A percentile compares a stretch with the other conserved stretches of the same genome.
Conservation (phyloP, 2,329 filamentous ascomycete genomes). For the Aspergillus calidoustus region DNA sequence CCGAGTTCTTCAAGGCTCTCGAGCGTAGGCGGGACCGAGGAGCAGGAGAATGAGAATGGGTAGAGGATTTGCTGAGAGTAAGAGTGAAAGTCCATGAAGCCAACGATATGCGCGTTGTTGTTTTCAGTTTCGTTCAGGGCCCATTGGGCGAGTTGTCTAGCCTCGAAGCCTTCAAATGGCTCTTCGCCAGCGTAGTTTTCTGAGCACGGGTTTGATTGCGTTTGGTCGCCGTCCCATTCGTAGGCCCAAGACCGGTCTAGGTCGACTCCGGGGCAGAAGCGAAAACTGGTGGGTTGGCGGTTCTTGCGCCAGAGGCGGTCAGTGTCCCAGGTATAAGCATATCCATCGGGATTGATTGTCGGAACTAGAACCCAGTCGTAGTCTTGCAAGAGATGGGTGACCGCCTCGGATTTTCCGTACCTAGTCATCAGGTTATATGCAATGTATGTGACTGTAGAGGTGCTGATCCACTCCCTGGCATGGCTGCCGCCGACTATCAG, state of each 20-base stretch:
- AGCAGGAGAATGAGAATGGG: conserved; percentile 87
- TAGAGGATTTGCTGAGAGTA: conserved; percentile 96
- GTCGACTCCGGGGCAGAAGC: conserved; percentile 86
- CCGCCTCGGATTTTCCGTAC: conserved; percentile 71
- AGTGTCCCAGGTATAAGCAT: conserved; percentile 88
- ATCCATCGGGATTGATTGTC: conserved; percentile 89
- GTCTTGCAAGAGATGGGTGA: conserved; percentile 77
- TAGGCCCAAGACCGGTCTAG: conserved; percentile 86
- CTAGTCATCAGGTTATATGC: conserved; percentile 86
- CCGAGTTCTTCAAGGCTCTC: conserved; percentile 93
- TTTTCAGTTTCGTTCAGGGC: conserved; percentile 74
- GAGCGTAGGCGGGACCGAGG: conserved; percentile 75
- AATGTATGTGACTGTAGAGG: conserved; percentile 86
- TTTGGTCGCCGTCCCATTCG: conserved; percentile 74
- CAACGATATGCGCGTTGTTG: conserved; percentile 77
- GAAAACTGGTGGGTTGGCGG: conserved; percentile 75
- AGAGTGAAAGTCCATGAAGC: conserved; percentile 86
- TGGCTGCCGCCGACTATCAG: conserved; percentile 86
- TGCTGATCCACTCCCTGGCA: conserved; percentile 95
- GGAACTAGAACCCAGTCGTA: conserved; percentile 91
- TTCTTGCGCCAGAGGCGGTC: conserved; percentile 97
- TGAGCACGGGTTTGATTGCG: conserved; percentile 80
- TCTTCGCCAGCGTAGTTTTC: conserved; percentile 84
- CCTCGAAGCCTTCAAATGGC: conserved; percentile 83
- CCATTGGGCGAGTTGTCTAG: conserved; percentile 77